These are phyloP conservation scores for Papiliotrema laurentii DNA, from an alignment of 1,284 basidiomycete species.

Conservation along the genomic window DNA sequence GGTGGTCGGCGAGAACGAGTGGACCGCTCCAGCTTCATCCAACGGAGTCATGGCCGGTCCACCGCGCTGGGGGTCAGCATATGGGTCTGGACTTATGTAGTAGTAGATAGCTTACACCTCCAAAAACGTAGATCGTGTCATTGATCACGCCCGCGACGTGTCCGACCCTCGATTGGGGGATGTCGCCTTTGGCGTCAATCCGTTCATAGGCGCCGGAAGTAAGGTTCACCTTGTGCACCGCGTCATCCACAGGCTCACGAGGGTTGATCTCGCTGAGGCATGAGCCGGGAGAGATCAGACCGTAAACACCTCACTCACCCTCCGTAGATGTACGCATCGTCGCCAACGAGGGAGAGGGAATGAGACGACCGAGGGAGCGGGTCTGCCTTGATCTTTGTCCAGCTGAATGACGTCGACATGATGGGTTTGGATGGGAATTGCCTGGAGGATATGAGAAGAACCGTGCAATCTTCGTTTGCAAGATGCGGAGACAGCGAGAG, in stretches of 20 bases:
- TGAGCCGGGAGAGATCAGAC: neutral
- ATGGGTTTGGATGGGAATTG: neutral
- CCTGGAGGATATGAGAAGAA: neutral
- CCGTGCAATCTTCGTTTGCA: neutral
- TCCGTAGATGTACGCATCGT: slow-evolving; percentile 21
- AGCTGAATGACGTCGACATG: slow-evolving; percentile 3
- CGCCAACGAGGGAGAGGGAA: slow-evolving; percentile 17
- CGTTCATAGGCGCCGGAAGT: slow-evolving; percentile 12
- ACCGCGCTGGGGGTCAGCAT: slow-evolving; percentile 15
- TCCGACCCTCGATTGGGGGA: slow-evolving; percentile 25
- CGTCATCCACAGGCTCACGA: slow-evolving; percentile 25
- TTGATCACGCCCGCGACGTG: slow-evolving; percentile 21
- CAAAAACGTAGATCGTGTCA: slow-evolving; percentile 26
- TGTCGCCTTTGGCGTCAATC: slow-evolving; percentile 13
- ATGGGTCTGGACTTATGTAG: neutral
- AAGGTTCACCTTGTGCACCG: slow-evolving; percentile 23
- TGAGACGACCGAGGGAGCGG: slow-evolving; percentile 27
- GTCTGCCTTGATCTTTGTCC: slow-evolving; percentile 6
- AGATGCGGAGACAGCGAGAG: neutral
- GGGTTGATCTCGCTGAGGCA: slow-evolving; percentile 20
- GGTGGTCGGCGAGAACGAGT: slow-evolving; percentile 16
- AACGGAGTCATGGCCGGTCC: slow-evolving; percentile 24
- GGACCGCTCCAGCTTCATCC: slow-evolving; percentile 20
- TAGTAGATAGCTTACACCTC: slow-evolving; percentile 19
- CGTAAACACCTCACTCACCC: slow-evolving; percentile 13